phyloP scores from a whole-genome alignment of 768 basidiomycete genomes.

The Suillus subluteus region DNA sequence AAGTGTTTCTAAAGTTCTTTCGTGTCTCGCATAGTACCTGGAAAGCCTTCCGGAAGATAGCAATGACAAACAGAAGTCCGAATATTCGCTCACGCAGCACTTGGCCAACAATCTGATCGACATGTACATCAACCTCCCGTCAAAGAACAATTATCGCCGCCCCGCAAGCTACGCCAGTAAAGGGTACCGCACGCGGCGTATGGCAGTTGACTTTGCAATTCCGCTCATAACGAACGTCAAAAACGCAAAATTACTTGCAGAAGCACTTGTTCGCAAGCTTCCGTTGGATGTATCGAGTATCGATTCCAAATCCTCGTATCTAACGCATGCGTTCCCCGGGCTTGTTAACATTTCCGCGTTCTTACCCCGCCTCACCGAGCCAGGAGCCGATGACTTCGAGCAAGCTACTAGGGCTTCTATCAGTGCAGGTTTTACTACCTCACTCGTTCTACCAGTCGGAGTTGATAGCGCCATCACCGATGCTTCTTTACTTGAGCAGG shows the following conservation, averaged over 20 bases:
- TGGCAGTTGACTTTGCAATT: slow-evolving; percentile 98
- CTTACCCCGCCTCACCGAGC: slow-evolving; percentile 66
- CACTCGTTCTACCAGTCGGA: slow-evolving; percentile 78
- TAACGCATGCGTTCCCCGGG: slow-evolving; percentile 89
- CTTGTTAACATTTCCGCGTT: slow-evolving; percentile 88
- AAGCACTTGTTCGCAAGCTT: slow-evolving; percentile 89
- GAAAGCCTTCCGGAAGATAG: slow-evolving; percentile 83
- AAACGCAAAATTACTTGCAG: slow-evolving; percentile 94
- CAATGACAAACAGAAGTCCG: slow-evolving; percentile 84
- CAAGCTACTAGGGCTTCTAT: slow-evolving; percentile 80
- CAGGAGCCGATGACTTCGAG: slow-evolving; percentile 54
- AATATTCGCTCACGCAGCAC: slow-evolving; percentile 97
- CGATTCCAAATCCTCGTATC: slow-evolving; percentile 94
- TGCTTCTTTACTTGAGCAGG: slow-evolving; percentile 65
- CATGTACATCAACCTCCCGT: slow-evolving; percentile 99
- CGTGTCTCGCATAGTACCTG: slow-evolving; percentile 62
- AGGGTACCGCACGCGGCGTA: slow-evolving; percentile 94
- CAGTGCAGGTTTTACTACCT: slow-evolving; percentile 88
- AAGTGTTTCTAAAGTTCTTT: slow-evolving; percentile 9
- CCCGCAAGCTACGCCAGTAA: slow-evolving; percentile 97
- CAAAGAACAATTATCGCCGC: slow-evolving; percentile 95
- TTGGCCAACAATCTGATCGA: slow-evolving; percentile 97
- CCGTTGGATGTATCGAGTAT: slow-evolving; percentile 87
- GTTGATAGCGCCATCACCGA: slow-evolving; percentile 66
- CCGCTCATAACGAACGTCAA: slow-evolving; percentile 99